Evolutionary conservation across 768 basidiomycete genomes (phyloP).

Genomic region (Podaxis sp.): DNA sequence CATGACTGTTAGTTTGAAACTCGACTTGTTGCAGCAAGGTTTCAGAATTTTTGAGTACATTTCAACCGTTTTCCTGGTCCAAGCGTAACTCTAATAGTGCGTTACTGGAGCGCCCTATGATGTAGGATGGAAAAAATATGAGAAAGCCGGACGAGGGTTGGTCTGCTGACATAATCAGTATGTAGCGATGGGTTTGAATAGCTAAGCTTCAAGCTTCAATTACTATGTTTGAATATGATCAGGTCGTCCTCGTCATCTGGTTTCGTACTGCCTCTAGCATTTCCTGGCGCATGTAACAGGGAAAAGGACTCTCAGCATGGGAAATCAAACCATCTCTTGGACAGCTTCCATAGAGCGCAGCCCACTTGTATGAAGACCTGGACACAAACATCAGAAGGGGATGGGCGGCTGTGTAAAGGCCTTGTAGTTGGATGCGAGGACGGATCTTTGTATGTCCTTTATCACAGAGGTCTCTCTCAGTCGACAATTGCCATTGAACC

Average conservation of each 20-base stretch:
- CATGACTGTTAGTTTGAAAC: too few species aligned
- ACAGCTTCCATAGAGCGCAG: constrained; percentile 30
- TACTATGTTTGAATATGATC: constrained; percentile 4
- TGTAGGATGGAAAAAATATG: not conserved
- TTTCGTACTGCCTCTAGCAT: constrained; percentile 33
- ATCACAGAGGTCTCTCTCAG: constrained; percentile 18
- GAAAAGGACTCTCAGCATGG: not conserved
- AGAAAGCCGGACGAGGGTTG: not conserved
- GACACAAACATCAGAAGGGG: constrained; percentile 16
- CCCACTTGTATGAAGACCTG: constrained; percentile 34
- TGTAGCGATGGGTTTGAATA: not conserved
- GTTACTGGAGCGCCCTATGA: not conserved
- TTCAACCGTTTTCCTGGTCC: too few species aligned
- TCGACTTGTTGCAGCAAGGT: too few species aligned
- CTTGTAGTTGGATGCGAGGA: constrained; percentile 43
- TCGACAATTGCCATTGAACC: constrained; percentile 16
- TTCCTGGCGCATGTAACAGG: constrained; percentile 22
- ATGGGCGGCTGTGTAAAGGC: constrained; percentile 21
- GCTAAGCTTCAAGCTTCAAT: not conserved
- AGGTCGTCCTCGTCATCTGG: constrained; percentile 1
- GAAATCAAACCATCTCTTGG: not conserved
- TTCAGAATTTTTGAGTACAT: too few species aligned
- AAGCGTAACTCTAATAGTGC: too few species aligned
- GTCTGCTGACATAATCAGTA: not conserved
- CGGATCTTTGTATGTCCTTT: constrained; percentile 44